Percentiles rank a stretch among this genome's conserved stretches.
phyloP scores from a whole-genome alignment of 192 early-diverging fungal genomes.

The Coemansia sp. region DNA sequence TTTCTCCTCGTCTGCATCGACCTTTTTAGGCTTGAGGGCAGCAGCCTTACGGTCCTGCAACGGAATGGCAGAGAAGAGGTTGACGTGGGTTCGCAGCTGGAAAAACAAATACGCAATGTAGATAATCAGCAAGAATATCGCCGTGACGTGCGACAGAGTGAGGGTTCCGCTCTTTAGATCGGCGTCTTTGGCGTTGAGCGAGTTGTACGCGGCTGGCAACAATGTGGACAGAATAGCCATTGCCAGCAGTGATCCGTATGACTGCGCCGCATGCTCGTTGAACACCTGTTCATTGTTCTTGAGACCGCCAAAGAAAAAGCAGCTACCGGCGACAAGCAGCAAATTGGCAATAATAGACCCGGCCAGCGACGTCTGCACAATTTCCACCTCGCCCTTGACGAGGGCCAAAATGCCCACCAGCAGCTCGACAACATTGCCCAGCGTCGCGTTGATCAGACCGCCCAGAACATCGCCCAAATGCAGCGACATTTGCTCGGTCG shows the following conservation, averaged over 20 bases:
- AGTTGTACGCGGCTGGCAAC: conserved; percentile 70
- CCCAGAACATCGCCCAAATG: conserved; percentile 68
- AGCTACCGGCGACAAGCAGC: conserved; percentile 81
- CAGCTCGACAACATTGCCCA: conserved; percentile 87
- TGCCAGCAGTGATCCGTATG: conserved; percentile 66
- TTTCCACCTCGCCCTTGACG: conserved; percentile 68
- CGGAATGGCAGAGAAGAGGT: conserved; percentile 55
- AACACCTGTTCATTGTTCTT: conserved; percentile 71
- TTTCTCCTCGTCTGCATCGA: conserved; percentile 9
- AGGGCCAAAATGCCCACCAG: conserved; percentile 84
- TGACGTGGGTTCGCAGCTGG: conserved; percentile 79
- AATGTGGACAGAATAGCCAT: conserved; percentile 68
- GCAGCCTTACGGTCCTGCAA: conserved; percentile 33
- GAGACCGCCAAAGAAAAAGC: conserved; percentile 84
- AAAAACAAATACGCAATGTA: conserved; percentile 68
- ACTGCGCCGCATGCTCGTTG: conserved; percentile 70
- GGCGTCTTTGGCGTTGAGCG: conserved; percentile 38
- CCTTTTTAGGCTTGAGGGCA: conserved; percentile 24
- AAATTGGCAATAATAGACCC: conserved; percentile 91
- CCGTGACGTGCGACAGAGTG: conserved; percentile 64
- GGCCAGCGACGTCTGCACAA: conserved; percentile 86
- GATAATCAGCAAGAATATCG: conserved; percentile 67
- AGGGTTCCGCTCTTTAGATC: conserved; percentile 56
- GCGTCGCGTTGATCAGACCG: conserved; percentile 76
- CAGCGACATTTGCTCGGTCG: conserved; percentile 74